Evolutionary conservation across 2,329 filamentous ascomycete species (phyloP).

Genomic region (Aspergillus uvarum): DNA sequence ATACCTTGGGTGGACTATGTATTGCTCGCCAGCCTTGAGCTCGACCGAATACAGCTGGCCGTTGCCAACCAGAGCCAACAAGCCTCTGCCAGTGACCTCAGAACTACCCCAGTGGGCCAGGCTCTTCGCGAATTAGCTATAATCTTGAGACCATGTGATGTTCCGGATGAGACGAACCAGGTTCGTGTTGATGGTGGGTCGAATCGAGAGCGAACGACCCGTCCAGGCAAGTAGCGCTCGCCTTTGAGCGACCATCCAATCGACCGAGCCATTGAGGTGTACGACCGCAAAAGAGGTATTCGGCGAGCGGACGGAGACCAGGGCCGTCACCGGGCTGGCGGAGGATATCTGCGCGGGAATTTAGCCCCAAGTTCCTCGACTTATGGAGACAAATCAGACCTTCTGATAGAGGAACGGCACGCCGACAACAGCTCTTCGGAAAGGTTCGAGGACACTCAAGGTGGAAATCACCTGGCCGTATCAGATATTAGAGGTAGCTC

Average conservation of each 20-base stretch:
- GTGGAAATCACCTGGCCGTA: constrained; percentile 74
- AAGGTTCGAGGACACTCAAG: constrained; percentile 79
- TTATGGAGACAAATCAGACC: constrained; percentile 27
- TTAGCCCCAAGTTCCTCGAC: not conserved
- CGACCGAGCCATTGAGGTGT: constrained; percentile 86
- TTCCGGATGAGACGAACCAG: constrained; percentile 51
- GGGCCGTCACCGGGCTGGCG: constrained; percentile 79
- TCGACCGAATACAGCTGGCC: constrained; percentile 88
- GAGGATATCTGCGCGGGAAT: constrained; percentile 65
- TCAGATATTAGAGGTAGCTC: constrained; percentile 4
- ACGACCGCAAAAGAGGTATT: constrained; percentile 84
- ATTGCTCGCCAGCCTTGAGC: constrained; percentile 79
- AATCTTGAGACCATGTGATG: not conserved
- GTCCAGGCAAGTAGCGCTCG: constrained; percentile 95
- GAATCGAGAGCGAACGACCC: constrained; percentile 76
- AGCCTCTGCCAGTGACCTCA: constrained; percentile 79
- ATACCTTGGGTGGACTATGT: constrained; percentile 78
- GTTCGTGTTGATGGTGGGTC: constrained; percentile 70
- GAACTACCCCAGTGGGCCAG: constrained; percentile 91
- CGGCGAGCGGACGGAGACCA: constrained; percentile 84
- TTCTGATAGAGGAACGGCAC: constrained; percentile 94
- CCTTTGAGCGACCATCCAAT: constrained; percentile 91
- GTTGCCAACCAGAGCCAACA: constrained; percentile 79
- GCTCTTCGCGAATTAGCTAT: constrained; percentile 52
- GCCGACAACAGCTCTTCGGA: constrained; percentile 74